A percentile compares a stretch with the other conserved stretches of the same genome.
Evolutionary conservation across 257 asterid species (phyloP).

Genomic region (Thymus quinquecostatus): DNA sequence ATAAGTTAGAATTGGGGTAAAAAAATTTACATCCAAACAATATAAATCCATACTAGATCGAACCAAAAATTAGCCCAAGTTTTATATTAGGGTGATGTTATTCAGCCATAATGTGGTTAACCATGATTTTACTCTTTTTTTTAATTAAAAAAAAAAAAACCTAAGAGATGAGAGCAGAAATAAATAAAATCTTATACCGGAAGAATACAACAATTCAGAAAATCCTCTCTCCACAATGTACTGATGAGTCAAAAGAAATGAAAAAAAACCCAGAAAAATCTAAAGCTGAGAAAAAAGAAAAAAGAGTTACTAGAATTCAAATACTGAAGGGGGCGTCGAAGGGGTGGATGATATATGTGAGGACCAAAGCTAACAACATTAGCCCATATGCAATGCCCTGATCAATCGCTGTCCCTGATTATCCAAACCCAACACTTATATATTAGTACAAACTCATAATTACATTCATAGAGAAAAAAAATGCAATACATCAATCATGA

Average conservation of each 20-base stretch:
- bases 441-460: not conserved
- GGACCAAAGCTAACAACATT: constrained; percentile 73
- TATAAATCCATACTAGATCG: too few species aligned
- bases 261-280: constrained; percentile 15
- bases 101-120: too few species aligned
- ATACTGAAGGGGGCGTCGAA: constrained; percentile 51
- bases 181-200: constrained; percentile 16
- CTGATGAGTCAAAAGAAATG: constrained; percentile 22
- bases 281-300: constrained; percentile 25
- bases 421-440: not conserved
- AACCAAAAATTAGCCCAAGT: too few species aligned
- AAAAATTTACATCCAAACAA: too few species aligned
- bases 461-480: not conserved
- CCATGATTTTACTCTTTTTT: too few species aligned
- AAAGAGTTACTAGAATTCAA: constrained; percentile 32
- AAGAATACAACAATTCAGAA: constrained; percentile 13
- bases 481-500: too few species aligned
- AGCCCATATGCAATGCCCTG: constrained; percentile 71
- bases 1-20: too few species aligned
- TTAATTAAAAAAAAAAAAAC: not conserved
- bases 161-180: not conserved
- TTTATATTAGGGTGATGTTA: too few species aligned
- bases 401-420: constrained; percentile 72
- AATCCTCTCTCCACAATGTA: constrained; percentile 10
- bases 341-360: constrained; percentile 71